A percentile compares a stretch with the other conserved stretches of the same genome.
phyloP scores from a whole-genome alignment of 768 basidiomycete species.

The Gloeopeniophorella convolvens region DNA sequence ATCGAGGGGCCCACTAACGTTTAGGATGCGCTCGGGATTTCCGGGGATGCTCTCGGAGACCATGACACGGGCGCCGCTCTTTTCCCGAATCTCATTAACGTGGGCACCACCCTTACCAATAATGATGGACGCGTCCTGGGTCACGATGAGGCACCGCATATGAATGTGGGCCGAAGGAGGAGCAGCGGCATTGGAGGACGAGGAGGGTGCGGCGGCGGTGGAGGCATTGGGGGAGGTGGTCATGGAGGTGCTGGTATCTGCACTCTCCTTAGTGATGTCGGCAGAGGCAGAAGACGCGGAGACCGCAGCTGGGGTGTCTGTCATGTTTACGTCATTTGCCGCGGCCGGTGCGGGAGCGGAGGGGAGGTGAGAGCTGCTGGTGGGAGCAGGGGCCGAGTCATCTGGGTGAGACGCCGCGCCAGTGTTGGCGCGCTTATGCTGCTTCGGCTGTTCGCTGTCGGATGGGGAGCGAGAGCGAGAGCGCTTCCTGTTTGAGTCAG shows the following conservation, averaged over 20 bases:
- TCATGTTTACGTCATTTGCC: conserved; percentile 60
- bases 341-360: conserved; percentile 31
- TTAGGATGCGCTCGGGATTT: conserved; percentile 97
- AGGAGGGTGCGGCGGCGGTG: conserved; percentile 48
- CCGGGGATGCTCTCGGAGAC: conserved; percentile 98
- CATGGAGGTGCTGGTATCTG: conserved; percentile 31
- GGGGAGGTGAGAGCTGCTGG: conserved; percentile 39
- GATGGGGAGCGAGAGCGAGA: conserved; percentile 84
- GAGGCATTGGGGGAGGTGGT: conserved; percentile 33
- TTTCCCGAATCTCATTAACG: conserved; percentile 98
- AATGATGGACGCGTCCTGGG: conserved; percentile 98
- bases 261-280: conserved; percentile 37
- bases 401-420: conserved; percentile 53
- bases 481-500: conserved; percentile 77
- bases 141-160: conserved; percentile 98
- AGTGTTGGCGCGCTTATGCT: conserved; percentile 79
- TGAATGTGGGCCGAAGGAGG: conserved; percentile 82
- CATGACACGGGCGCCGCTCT: conserved; percentile 92
- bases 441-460: conserved; percentile 72
- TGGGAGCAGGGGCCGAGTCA: conserved; percentile 29
- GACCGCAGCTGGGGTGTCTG: conserved; percentile 38
- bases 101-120: conserved; percentile 94
- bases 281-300: conserved; percentile 52
- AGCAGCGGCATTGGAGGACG: conserved; percentile 38
- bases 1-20: conserved; percentile 93